Conservation (phyloP, 1,139 yeast genomes). For the Lodderomyces parapsilosis region DNA sequence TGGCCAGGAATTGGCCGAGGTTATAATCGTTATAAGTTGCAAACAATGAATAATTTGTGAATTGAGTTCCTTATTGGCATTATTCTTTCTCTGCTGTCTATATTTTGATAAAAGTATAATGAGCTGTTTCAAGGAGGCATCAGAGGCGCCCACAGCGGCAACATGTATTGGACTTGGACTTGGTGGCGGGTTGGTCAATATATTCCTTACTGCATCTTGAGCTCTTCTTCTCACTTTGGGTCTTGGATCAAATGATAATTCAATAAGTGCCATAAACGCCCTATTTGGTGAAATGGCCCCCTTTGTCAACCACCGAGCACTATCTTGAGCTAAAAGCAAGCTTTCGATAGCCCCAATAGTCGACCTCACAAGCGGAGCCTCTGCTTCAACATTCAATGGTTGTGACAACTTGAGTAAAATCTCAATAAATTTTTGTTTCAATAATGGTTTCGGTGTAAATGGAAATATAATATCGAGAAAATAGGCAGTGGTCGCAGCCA, state of each 20-base stretch:
- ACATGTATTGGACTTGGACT: conserved; percentile 76
- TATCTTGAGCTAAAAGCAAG: conserved; percentile 76
- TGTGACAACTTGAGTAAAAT: conserved; percentile 81
- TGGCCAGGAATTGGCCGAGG: conserved; percentile 84
- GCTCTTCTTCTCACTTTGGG: conserved; percentile 98
- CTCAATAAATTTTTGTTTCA: conserved; percentile 72
- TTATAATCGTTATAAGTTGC: conserved; percentile 68
- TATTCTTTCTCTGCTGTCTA: conserved; percentile 25
- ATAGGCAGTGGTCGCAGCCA: conserved; percentile 78
- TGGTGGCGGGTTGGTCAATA: conserved; percentile 71
- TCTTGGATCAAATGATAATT: conserved; percentile 80
- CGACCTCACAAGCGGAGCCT: conserved; percentile 83
- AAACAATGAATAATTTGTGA: conserved; percentile 71
- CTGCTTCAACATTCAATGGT: conserved; percentile 68
- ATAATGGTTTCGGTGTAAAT: conserved; percentile 63
- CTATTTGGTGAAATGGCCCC: conserved; percentile 73
- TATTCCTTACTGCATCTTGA: conserved; percentile 70
- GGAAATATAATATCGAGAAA: conserved; percentile 80
- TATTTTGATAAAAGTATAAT: conserved; percentile 37
- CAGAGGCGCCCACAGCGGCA: conserved; percentile 69
- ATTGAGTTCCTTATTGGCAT: conserved; percentile 45
- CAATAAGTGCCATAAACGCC: conserved; percentile 78
- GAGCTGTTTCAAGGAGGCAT: conserved; percentile 58
- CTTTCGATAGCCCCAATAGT: conserved; percentile 84
- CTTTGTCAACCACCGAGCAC: conserved; percentile 62